phyloP scores from a whole-genome alignment of 371 early-diverging fungal genomes.

The Mortierella sp. region DNA sequence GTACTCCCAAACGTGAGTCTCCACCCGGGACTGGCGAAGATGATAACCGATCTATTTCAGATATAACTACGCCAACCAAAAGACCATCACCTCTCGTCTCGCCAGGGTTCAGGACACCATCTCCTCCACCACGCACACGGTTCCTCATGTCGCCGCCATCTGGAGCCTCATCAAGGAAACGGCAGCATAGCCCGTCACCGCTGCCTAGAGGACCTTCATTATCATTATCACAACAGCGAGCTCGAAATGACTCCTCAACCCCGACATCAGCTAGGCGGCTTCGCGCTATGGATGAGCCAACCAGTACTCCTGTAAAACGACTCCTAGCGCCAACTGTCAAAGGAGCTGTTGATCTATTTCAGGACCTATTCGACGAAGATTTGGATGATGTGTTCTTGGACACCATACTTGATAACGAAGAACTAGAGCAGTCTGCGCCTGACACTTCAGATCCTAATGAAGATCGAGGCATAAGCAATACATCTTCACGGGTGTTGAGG shows the following conservation, averaged over 20 bases:
- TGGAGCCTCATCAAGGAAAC: conserved; percentile 34
- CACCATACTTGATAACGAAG: conserved; percentile 14
- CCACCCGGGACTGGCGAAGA: neutral
- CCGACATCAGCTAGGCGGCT: neutral
- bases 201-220: conserved; percentile 18
- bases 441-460: neutral
- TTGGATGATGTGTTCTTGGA: conserved; percentile 22
- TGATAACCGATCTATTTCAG: neutral
- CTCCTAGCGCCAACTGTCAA: neutral
- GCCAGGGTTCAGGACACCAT: conserved; percentile 47
- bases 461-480: neutral
- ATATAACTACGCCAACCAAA: conserved; percentile 29
- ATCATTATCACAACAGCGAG: neutral
- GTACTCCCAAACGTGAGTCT: neutral
- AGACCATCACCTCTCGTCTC: conserved; percentile 24
- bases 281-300: neutral
- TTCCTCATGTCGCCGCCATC: conserved; percentile 47
- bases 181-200: conserved; percentile 55
- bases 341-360: conserved; percentile 1
- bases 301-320: conserved; percentile 1
- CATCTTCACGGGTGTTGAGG: neutral
- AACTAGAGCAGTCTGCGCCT: conserved; percentile 5
- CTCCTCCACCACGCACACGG: conserved; percentile 38
- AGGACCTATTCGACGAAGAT: conserved; percentile 12
- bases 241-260: neutral